A percentile compares a stretch with the other conserved stretches of the same genome.
phyloP scores from a whole-genome alignment of 2,329 filamentous ascomycete species.

The Zopfia rhizophila region DNA sequence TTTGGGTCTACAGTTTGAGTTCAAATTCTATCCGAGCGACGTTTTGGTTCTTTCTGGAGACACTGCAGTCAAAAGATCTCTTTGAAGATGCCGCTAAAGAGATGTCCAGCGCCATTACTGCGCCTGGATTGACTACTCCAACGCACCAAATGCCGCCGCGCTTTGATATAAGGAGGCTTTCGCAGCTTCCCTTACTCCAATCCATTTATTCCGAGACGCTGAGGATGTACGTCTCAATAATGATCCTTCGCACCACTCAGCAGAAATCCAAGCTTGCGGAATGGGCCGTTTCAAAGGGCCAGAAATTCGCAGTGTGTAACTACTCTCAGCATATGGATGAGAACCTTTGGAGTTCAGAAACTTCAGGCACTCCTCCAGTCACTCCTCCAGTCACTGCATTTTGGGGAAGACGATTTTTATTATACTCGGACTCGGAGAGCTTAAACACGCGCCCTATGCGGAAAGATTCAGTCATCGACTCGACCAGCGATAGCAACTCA shows the following conservation, averaged over 20 bases:
- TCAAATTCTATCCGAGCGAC: conserved; percentile 23
- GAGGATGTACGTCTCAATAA: conserved; percentile 15
- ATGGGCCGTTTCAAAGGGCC: conserved; percentile 15
- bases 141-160: neutral
- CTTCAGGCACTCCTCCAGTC: conserved; percentile 1
- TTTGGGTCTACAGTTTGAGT: conserved; percentile 8
- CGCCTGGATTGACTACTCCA: neutral
- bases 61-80: neutral
- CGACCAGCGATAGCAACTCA: too few relatives aligned
- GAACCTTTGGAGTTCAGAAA: conserved; percentile 20
- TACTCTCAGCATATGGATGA: conserved; percentile 14
- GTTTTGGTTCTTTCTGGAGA: conserved; percentile 24
- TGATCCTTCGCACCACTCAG: conserved; percentile 15
- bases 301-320: conserved; percentile 18
- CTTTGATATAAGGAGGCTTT: conserved; percentile 16
- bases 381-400: conserved; percentile 16
- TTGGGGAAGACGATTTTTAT: neutral
- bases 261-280: conserved; percentile 8
- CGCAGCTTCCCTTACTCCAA: conserved; percentile 17
- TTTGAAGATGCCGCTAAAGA: neutral
- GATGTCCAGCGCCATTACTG: neutral
- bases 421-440: conserved; percentile 2
- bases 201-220: conserved; percentile 27
- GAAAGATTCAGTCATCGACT: too few relatives aligned
- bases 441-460: neutral